Evolutionary conservation across 2,329 filamentous ascomycete species (phyloP).

Genomic region (Fusarium veterinarium): DNA sequence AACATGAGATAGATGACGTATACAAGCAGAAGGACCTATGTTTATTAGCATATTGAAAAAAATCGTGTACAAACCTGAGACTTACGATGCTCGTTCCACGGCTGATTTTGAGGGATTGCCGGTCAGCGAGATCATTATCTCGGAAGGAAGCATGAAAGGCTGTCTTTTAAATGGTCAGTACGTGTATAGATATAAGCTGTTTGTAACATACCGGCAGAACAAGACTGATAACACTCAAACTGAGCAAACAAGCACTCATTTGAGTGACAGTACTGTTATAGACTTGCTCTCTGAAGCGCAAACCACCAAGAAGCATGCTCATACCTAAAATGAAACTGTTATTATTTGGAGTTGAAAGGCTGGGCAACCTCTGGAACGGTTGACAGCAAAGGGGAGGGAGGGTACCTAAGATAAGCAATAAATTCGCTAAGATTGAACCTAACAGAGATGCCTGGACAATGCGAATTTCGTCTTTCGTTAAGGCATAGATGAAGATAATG

Average conservation of each 20-base stretch:
- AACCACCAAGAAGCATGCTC: slow-evolving; percentile 87
- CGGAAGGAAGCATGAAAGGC: slow-evolving; percentile 92
- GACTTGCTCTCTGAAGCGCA: slow-evolving; percentile 91
- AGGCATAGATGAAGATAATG: slow-evolving; percentile 70
- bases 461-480: slow-evolving; percentile 74
- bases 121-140: slow-evolving; percentile 70
- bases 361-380: neutral
- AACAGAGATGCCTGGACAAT: slow-evolving; percentile 92
- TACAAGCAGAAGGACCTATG: slow-evolving; percentile 63
- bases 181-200: slow-evolving; percentile 48
- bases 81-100: slow-evolving; percentile 87
- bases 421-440: slow-evolving; percentile 88
- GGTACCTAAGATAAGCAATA: slow-evolving; percentile 86
- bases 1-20: slow-evolving; percentile 88
- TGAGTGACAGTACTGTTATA: slow-evolving; percentile 97
- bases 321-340: slow-evolving; percentile 83
- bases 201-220: slow-evolving; percentile 74
- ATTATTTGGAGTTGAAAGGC: neutral
- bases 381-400: neutral
- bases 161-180: slow-evolving; percentile 64
- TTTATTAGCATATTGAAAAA: neutral
- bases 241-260: slow-evolving; percentile 94
- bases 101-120: slow-evolving; percentile 82
- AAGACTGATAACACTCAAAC: slow-evolving; percentile 89
- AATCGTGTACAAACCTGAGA: neutral